Percentiles rank a stretch among this genome's conserved stretches.
Evolutionary conservation across 169 alveolate species (phyloP).

Genomic region (Babesia sp.): DNA sequence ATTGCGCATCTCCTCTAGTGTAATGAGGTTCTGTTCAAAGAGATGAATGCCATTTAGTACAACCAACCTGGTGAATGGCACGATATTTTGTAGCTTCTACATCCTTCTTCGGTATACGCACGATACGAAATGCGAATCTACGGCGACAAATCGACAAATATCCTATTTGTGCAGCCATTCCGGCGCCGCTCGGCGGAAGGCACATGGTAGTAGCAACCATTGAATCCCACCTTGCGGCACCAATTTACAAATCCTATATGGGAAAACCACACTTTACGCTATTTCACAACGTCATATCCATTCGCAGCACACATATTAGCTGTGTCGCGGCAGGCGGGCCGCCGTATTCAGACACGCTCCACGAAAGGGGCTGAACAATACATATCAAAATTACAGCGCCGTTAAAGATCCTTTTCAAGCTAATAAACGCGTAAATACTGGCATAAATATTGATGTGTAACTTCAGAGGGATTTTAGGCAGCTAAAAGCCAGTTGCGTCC

Average conservation of each 20-base stretch:
- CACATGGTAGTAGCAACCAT: conserved; percentile 7
- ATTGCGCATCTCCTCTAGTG: conserved; percentile 27
- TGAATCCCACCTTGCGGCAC: background rate
- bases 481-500: background rate
- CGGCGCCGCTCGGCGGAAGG: conserved; percentile 9
- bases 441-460: background rate
- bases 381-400: background rate
- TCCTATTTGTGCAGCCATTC: background rate
- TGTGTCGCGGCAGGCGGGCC: background rate
- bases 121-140: conserved; percentile 38
- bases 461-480: background rate
- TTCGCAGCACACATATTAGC: background rate
- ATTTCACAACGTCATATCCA: background rate
- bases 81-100: conserved; percentile 16
- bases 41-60: background rate
- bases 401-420: background rate
- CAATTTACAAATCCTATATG: background rate
- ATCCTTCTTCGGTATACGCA: conserved; percentile 36
- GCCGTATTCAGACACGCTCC: background rate
- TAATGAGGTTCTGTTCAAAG: conserved; percentile 14
- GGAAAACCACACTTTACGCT: no score
- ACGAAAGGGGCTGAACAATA: background rate
- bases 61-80: conserved; percentile 15
- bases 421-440: background rate
- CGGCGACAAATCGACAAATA: background rate